These are phyloP conservation scores for Vaccinium myrtillus DNA, from an alignment of 148 eudicot species.

Conservation along the genomic window DNA sequence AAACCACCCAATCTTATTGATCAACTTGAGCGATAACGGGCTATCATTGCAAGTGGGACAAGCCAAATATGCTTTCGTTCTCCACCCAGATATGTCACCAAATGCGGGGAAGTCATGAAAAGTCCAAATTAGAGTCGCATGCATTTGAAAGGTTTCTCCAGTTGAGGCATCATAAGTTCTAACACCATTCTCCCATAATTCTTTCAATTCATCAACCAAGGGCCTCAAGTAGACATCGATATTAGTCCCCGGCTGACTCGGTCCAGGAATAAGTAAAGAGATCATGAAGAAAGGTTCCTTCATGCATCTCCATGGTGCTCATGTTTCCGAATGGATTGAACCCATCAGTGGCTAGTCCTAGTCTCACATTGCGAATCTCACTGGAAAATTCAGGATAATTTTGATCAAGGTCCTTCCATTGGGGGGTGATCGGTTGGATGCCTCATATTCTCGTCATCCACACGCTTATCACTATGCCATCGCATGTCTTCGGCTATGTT, in stretches of 20 bases:
- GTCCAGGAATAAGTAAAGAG: slow-evolving; percentile 9
- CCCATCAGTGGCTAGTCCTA: not conserved
- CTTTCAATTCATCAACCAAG: slow-evolving; percentile 4
- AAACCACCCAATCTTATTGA: not conserved
- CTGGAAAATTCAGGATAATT: not conserved
- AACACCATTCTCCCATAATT: not conserved
- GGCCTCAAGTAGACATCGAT: not conserved
- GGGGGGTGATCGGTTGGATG: not conserved
- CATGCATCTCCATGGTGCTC: slow-evolving; percentile 18
- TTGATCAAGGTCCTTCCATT: slow-evolving; percentile 6
- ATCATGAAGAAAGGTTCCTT: slow-evolving; percentile 19
- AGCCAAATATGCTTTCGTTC: not conserved
- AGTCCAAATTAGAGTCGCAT: slow-evolving; percentile 3
- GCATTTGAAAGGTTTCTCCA: not conserved
- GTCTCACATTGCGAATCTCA: slow-evolving; percentile 9
- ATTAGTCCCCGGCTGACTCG: not conserved
- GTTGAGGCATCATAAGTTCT: not conserved
- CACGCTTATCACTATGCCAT: not conserved
- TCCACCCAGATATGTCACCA: not conserved
- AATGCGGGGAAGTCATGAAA: slow-evolving; percentile 1
- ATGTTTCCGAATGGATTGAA: slow-evolving; percentile 9
- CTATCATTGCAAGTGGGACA: not conserved
- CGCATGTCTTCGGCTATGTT: slow-evolving; percentile 6
- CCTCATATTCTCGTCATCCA: not conserved
- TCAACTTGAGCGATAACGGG: not conserved